Evolutionary conservation across 2,329 filamentous ascomycete species (phyloP).

Genomic region (Cercospora beticola): DNA sequence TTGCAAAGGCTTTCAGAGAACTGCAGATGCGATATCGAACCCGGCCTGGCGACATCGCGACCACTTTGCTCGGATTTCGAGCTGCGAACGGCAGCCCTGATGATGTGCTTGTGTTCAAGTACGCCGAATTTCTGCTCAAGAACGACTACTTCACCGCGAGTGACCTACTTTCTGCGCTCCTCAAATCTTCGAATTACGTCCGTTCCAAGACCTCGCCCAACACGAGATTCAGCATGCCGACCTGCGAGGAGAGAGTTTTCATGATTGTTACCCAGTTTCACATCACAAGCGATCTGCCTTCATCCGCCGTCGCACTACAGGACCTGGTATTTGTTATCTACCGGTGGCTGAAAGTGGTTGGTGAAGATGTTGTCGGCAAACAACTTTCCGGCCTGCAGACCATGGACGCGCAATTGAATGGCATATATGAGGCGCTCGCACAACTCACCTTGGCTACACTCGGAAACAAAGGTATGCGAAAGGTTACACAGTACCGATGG

Average conservation of each 20-base stretch:
- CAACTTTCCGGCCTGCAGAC: constrained; percentile 35
- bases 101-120: constrained; percentile 34
- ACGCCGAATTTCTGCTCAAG: constrained; percentile 31
- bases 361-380: constrained; percentile 33
- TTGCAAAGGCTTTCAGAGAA: constrained; percentile 23
- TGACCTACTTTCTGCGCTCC: constrained; percentile 33
- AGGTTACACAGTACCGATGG: constrained; percentile 32
- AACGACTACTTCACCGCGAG: constrained; percentile 27
- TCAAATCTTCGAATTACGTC: constrained; percentile 30
- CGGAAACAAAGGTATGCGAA: constrained; percentile 29
- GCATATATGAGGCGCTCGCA: constrained; percentile 37
- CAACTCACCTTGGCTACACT: constrained; percentile 34
- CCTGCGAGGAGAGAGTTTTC: constrained; percentile 38
- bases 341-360: constrained; percentile 34
- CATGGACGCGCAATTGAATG: constrained; percentile 27
- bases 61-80: constrained; percentile 30
- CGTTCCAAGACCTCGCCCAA: constrained; percentile 7
- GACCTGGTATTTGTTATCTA: constrained; percentile 29
- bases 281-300: constrained; percentile 25
- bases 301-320: constrained; percentile 20
- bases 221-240: constrained; percentile 25
- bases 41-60: constrained; percentile 25
- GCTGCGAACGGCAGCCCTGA: constrained; percentile 23
- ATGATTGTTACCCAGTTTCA: constrained; percentile 32
- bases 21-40: constrained; percentile 14